Base-by-base conservation (phyloP, 2,329 filamentous ascomycete genomes). In the Colletotrichum sp. region DNA sequence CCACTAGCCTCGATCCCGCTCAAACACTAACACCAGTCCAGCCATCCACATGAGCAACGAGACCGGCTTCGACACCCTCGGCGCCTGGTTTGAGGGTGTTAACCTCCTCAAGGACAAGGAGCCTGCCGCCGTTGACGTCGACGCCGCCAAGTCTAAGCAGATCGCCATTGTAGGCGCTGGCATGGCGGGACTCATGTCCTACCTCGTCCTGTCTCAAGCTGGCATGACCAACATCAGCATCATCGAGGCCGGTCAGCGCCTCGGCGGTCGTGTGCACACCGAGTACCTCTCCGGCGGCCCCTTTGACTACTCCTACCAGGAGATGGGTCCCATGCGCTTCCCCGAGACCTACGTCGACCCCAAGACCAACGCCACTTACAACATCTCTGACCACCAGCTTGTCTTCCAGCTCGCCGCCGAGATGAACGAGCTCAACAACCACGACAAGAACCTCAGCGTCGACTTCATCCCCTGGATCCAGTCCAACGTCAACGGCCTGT, bases 1-100 rank as follows among this genome's bases (percentile, higher is more conserved):
- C 2, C 26, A 28, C 26, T 28, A 28, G 26, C 26, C 26, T 28
- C 2, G 2, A 28, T 28, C 2, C 26, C 34, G 4, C 36, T 60
- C 60, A 57, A 76, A 65, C 69, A 78, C 75, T 78, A 81, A 81
- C 55, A 52, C 76, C 80, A 4, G 77, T 78, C 63, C 78, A 36
- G 78, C 81, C 60, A 86, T 89, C 44, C 75, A 87, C 21, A 89
- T 93, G 85, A 87, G 88, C 70, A 88, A 90, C 67, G 85, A 86
- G 5, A 90, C 85, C 24, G 88, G 88, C 6, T 85, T 89, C 75
- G 85, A 89, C 69, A 79, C 82, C 4, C 82, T 82, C 80, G 91
- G 92, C 0, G 90, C 92, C 2, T 94, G 92, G 92, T 94, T 93
- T 76, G 90, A 93, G 80, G 92, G 92, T 16, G 92, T 93, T 21